Percentiles rank a stretch among this genome's conserved stretches.
Evolutionary conservation across 768 basidiomycete genomes (phyloP).

Genomic region (Auricularia heimuer): DNA sequence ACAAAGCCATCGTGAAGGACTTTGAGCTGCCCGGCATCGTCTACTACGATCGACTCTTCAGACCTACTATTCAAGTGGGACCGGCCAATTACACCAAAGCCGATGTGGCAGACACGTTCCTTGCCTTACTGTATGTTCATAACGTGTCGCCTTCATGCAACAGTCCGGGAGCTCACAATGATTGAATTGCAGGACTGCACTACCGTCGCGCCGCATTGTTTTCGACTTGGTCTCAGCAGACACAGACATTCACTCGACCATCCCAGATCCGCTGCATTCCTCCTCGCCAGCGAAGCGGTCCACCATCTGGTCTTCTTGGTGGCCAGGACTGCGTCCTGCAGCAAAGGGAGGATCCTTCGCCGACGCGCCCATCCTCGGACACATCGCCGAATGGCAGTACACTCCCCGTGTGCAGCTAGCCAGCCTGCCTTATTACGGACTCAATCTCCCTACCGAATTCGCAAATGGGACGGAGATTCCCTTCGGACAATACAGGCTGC

Average conservation of each 20-base stretch:
- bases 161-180: constrained; percentile 1
- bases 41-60: too few relatives aligned
- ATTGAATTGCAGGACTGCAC: too few relatives aligned
- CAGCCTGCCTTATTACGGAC: constrained; percentile 21
- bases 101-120: too few relatives aligned
- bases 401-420: constrained; percentile 31
- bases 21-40: neutral
- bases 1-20: neutral
- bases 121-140: constrained; percentile 16
- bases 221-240: too few relatives aligned
- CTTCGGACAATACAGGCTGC: constrained; percentile 33
- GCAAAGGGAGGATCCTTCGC: constrained; percentile 20
- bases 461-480: constrained; percentile 33
- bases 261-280: constrained; percentile 23
- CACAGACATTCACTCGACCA: too few relatives aligned
- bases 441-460: constrained; percentile 20
- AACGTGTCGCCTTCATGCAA: constrained; percentile 40
- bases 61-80: too few relatives aligned
- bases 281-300: constrained; percentile 28
- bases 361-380: constrained; percentile 37
- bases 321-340: constrained; percentile 19
- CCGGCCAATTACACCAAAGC: too few relatives aligned
- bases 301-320: too few relatives aligned
- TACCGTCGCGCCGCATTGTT: too few relatives aligned
- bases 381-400: constrained; percentile 38